Evolutionary conservation across 2,329 filamentous ascomycete genomes (phyloP).

Genomic region (Cryphonectria carpinicola): DNA sequence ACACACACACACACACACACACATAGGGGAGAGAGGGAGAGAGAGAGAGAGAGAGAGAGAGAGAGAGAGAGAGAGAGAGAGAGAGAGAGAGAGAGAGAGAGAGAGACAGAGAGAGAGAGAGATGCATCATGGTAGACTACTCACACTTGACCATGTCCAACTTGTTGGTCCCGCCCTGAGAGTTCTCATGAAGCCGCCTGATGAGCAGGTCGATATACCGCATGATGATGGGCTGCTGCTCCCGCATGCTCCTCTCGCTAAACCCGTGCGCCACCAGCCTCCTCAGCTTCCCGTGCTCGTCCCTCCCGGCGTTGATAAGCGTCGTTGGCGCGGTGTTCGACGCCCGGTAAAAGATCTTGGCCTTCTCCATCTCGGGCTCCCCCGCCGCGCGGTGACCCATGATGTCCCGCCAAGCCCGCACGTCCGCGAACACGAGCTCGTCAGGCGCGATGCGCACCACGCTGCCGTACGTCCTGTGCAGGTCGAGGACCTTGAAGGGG

Average conservation of each 20-base stretch:
- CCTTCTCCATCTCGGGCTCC: constrained; percentile 21
- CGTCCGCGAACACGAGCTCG: constrained; percentile 45
- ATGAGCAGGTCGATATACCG: constrained; percentile 23
- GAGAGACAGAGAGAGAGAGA: too few relatives aligned
- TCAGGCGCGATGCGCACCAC: constrained; percentile 48
- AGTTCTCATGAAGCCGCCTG: constrained; percentile 5
- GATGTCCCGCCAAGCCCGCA: constrained; percentile 41
- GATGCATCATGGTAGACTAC: neutral
- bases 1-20: constrained; percentile 16
- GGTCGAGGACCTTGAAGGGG: constrained; percentile 24
- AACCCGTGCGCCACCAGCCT: constrained; percentile 24
- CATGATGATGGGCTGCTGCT: constrained; percentile 26
- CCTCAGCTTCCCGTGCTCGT: constrained; percentile 23
- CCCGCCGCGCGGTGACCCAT: constrained; percentile 32
- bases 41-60: too few relatives aligned
- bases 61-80: too few relatives aligned
- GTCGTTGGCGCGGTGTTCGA: neutral
- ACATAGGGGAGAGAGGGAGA: neutral
- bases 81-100: too few relatives aligned
- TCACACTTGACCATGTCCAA: constrained; percentile 21
- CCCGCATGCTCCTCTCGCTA: constrained; percentile 24
- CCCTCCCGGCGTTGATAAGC: constrained; percentile 15
- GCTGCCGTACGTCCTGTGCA: constrained; percentile 44
- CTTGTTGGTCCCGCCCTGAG: constrained; percentile 1
- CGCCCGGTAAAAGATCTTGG: neutral